Evolutionary conservation across 805 yeast species (phyloP), one percentile per base, ranked within the genome.

Genomic region (Lipomyces yamanashiensis): DNA sequence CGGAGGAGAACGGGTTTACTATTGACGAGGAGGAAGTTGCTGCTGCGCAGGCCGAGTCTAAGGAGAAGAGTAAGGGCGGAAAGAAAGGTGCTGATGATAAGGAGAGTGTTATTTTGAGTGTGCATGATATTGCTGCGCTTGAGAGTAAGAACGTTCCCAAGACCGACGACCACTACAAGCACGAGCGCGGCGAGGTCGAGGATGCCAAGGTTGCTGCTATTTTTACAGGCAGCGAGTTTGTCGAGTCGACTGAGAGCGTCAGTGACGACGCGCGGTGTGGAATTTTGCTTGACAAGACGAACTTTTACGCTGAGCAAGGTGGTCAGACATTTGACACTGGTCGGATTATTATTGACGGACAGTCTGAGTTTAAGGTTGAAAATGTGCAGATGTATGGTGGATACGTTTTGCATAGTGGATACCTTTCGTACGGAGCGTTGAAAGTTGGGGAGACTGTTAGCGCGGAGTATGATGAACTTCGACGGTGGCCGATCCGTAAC

Each of bases 251-350:
- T 34, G 80, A 80, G 53, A 72, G 80, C 45, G 43, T 58, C n/a
- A 81, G 79, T 65, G 68, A 74, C 34, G 79, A 80, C 48, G 78
- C 78, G 69, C 91, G 89, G 75, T 78, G 82, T 70, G 99, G 99
- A 76, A 78, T 95, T 58, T 76, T 95, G 55, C 81, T 95, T 64
- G 96, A 95, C 75, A 88, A 85, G 76, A 90, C 98, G 33, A 95
- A 96, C 76, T 91, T 95, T 79, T 95, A 95, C 74, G 98, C 99
- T 56, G 99, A 95, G 80, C 96, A 90, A 79, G 99, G 99, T 85
- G 99, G 99, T 74, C 99, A 95, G 82, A 98, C 92, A 78, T 88
- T 83, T 74, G 99, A 95, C 76, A 89, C 96, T 49, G 99, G 99
- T 78, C 88, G 85, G 77, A 82, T 95, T 69, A 92, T 91, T 57